Conservation (phyloP, 495 filamentous ascomycete species). For the Saxophila tyrrhenica region DNA sequence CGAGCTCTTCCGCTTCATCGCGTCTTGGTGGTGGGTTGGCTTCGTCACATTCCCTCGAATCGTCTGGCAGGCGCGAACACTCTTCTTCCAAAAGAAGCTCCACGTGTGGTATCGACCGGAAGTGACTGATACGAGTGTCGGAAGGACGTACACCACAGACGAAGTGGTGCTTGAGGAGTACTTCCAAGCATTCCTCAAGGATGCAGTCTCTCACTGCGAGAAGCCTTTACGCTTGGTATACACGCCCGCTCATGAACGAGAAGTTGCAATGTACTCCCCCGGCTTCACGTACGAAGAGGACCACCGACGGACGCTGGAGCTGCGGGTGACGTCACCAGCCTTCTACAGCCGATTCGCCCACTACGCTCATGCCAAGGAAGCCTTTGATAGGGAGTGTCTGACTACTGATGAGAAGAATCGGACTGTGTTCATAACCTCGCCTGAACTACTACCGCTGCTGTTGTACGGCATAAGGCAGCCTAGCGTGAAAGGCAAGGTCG, state of each 20-base stretch:
- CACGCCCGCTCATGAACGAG: conserved; percentile 25
- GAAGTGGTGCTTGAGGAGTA: conserved; percentile 34
- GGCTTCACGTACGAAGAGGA: conserved; percentile 19
- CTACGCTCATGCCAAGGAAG: conserved; percentile 41
- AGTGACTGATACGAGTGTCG: conserved; percentile 40
- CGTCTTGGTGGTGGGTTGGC: conserved; percentile 51
- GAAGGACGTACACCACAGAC: conserved; percentile 25
- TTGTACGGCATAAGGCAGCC: conserved; percentile 5
- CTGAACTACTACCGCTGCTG: conserved; percentile 30
- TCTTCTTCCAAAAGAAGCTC: conserved; percentile 43
- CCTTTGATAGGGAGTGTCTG: conserved; percentile 37
- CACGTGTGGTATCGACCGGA: conserved; percentile 50
- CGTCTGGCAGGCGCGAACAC: conserved; percentile 40
- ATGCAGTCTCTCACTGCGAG: conserved; percentile 34
- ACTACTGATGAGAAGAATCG: conserved; percentile 33
- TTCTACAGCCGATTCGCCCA: conserved; percentile 51
- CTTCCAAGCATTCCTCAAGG: conserved; percentile 41
- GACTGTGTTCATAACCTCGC: conserved; percentile 41
- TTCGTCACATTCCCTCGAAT: conserved; percentile 53
- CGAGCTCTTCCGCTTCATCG: conserved; percentile 38
- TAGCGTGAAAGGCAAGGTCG: background rate
- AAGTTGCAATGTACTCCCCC: conserved; percentile 15
- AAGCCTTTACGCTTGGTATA: conserved; percentile 39
- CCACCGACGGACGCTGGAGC: conserved; percentile 12
- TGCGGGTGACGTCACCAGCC: conserved; percentile 44